Evolutionary conservation across 2,329 filamentous ascomycete genomes (phyloP), one percentile per base, ranked within the genome.

Genomic region (Teratosphaeria viscida): DNA sequence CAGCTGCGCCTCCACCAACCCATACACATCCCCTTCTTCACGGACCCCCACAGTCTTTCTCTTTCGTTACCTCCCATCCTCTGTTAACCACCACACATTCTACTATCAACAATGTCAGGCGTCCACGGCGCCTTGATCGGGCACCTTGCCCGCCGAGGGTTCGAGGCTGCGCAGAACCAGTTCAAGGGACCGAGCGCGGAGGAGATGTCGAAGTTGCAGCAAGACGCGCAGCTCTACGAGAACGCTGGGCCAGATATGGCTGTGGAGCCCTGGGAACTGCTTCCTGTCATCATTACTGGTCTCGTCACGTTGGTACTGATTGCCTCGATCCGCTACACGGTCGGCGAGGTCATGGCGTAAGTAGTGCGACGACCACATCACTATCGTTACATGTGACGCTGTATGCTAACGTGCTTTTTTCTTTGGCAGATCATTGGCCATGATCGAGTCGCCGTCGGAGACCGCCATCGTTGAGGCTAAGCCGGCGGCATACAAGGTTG

Each of bases 381-480:
- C 23, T 49, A 23, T 23, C n/a, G 23, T 23, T 23, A 23, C 5
- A 43, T 43, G 43, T 49, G 8, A 49, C 16, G n/a, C 43, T 23
- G 43, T 5, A 49, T 23, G 16, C 43, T 49, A n/a, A 49, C 43
- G 26, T 49, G 43, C 43, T 49, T 49, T 49, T 49, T 23, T 19
- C 43, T 49, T 49, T 49, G 43, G 16, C 43, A 49, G 43, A 11
- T 83, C 82, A 5, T 79, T 89, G 52, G 79, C 84, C 62, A 83
- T 85, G 74, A 78, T 89, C 66, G 86, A 89, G 72, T 81, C 81
- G 54, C 78, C 82, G 43, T 75, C 79, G 64, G 79, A 79, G 29
- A 79, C 78, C 57, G 79, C 77, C 62, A 74, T 77, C 63, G 68
- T 78, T 64, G 68, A 72, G 61, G 72, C 74, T 29, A 70, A 66